Evolutionary conservation across 1,284 basidiomycete genomes (phyloP).

Genomic region (Trichosporon ovoides): DNA sequence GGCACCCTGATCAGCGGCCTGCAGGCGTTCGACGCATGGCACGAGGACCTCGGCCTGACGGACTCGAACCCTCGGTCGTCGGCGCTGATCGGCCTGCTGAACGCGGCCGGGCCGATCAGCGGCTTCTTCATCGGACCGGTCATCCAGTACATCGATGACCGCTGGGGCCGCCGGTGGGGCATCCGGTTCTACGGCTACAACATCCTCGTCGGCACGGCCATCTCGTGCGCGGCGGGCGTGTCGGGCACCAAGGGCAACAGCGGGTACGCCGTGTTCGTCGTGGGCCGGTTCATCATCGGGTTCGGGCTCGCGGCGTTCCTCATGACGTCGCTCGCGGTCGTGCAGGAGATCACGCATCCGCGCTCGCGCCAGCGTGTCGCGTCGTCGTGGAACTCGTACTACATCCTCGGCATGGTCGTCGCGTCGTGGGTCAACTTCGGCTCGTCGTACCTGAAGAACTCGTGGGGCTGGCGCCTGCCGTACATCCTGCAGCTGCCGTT

Average conservation of each 20-base stretch:
- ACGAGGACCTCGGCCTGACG: conserved; percentile 38
- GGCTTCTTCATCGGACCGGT: conserved; percentile 47
- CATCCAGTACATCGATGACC: conserved; percentile 47
- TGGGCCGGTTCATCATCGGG: conserved; percentile 45
- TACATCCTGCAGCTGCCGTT: conserved; percentile 47
- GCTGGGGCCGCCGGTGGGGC: conserved; percentile 46
- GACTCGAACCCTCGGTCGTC: conserved; percentile 27
- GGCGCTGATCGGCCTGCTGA: conserved; percentile 43
- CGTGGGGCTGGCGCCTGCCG: conserved; percentile 45
- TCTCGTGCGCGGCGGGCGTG: conserved; percentile 45
- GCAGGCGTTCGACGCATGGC: conserved; percentile 47
- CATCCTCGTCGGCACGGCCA: conserved; percentile 43
- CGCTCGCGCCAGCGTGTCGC: conserved; percentile 37
- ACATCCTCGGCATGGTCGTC: conserved; percentile 28
- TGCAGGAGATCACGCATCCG: conserved; percentile 50
- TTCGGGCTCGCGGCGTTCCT: conserved; percentile 50
- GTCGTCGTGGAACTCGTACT: conserved; percentile 47
- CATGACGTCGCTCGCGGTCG: conserved; percentile 48
- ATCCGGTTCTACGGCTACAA: conserved; percentile 49
- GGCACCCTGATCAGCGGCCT: conserved; percentile 47
- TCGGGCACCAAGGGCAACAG: conserved; percentile 40
- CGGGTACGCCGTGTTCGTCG: conserved; percentile 47
- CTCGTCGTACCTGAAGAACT: conserved; percentile 19
- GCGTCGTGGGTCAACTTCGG: conserved; percentile 29
- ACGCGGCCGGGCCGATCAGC: conserved; percentile 42